Conservation (phyloP, 441 rosid genomes). For the Corymbia citriodora region DNA sequence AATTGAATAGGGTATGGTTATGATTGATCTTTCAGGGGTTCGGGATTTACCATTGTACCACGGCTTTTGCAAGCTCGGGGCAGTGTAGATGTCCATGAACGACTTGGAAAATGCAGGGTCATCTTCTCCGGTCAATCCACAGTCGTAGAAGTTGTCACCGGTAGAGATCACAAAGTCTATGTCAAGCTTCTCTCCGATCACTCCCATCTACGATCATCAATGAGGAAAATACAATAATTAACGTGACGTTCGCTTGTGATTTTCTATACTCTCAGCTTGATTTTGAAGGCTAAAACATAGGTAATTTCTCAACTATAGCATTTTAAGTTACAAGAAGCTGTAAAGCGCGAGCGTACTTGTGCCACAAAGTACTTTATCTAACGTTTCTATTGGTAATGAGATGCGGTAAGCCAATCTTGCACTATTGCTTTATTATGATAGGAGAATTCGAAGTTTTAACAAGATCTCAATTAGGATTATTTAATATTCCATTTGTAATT, state of each 20-base stretch:
- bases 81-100: conserved; percentile 45
- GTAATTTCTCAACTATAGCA: background rate
- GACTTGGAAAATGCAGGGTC: conserved; percentile 61
- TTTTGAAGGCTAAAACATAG: background rate
- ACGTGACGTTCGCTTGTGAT: background rate
- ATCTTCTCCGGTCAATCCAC: conserved; percentile 41
- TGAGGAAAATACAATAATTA: background rate
- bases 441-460: background rate
- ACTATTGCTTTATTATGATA: background rate
- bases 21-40: too few species aligned
- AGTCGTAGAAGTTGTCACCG: conserved; percentile 74
- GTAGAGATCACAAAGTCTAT: conserved; percentile 63
- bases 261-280: background rate
- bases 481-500: background rate
- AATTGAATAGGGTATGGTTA: background rate
- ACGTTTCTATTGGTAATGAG: background rate
- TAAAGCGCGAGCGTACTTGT: background rate
- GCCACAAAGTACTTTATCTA: background rate
- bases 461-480: background rate
- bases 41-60: conserved; percentile 51
- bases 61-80: conserved; percentile 57
- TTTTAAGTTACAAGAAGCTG: background rate
- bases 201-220: conserved; percentile 48
- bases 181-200: conserved; percentile 34
- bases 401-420: background rate